Percentiles rank a stretch among this genome's conserved stretches.
phyloP scores from a whole-genome alignment of 441 rosid genomes.

The Hypseocharis bilobata region DNA sequence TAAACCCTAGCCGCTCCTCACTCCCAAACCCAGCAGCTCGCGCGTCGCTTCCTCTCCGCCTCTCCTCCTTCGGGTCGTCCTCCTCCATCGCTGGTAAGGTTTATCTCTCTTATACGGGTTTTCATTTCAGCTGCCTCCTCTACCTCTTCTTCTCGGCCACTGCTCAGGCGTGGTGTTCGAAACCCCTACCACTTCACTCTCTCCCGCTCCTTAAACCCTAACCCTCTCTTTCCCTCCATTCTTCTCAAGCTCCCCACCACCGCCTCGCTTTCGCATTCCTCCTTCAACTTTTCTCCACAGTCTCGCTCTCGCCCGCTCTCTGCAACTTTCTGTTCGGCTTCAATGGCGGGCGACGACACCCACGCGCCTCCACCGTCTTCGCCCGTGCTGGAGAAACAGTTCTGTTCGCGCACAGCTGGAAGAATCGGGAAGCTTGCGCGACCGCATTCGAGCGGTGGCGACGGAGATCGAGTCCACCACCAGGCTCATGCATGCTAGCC shows the following conservation, averaged over 20 bases:
- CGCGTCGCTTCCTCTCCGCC: too few species aligned
- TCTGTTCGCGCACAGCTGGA: constrained; percentile 68
- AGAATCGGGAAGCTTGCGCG: constrained; percentile 60
- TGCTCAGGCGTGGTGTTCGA: constrained; percentile 39
- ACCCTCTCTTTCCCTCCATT: constrained; percentile 21
- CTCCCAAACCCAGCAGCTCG: too few species aligned
- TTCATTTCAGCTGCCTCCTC: too few species aligned
- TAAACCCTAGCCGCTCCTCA: too few species aligned
- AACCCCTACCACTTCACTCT: constrained; percentile 25
- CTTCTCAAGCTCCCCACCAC: constrained; percentile 13
- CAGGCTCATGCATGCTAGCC: constrained; percentile 56
- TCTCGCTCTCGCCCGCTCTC: constrained; percentile 16
- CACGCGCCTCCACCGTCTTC: constrained; percentile 21
- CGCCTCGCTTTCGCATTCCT: constrained; percentile 15
- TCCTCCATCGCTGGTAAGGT: too few species aligned
- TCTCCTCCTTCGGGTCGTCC: too few species aligned
- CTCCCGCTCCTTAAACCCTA: constrained; percentile 45
- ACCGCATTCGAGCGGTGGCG: constrained; percentile 66
- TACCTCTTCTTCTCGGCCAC: too few species aligned
- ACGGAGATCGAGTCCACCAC: constrained; percentile 66
- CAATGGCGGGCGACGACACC: constrained; percentile 37
- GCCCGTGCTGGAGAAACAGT: constrained; percentile 59
- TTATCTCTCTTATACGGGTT: too few species aligned
- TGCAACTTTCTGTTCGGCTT: constrained; percentile 19
- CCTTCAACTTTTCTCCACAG: constrained; percentile 1